Evolutionary conservation across 2,329 filamentous ascomycete species (phyloP).

Genomic region (Pseudogymnoascus sp.): DNA sequence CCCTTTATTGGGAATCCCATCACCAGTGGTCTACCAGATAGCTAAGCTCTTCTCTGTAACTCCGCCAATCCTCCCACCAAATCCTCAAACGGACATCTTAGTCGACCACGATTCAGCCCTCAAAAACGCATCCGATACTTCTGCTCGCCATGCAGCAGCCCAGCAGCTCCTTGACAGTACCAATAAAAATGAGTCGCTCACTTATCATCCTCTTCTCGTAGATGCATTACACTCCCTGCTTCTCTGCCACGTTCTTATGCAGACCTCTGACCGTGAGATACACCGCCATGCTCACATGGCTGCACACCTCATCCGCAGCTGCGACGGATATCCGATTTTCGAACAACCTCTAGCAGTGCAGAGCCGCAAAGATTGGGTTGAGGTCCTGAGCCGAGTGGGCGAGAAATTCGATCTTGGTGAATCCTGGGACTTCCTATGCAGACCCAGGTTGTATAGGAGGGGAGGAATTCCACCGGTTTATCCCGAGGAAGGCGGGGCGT

Average conservation of each 20-base stretch:
- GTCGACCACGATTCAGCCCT: constrained; percentile 8
- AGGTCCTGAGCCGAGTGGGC: constrained; percentile 56
- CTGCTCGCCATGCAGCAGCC: constrained; percentile 23
- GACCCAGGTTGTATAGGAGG: constrained; percentile 29
- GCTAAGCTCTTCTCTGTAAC: constrained; percentile 63
- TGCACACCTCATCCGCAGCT: constrained; percentile 62
- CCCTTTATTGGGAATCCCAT: constrained; percentile 32
- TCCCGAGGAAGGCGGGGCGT: constrained; percentile 17
- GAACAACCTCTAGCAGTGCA: constrained; percentile 57
- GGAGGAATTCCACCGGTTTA: constrained; percentile 23
- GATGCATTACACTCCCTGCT: constrained; percentile 73
- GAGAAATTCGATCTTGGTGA: constrained; percentile 60
- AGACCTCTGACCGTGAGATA: constrained; percentile 70
- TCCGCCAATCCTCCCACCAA: constrained; percentile 59
- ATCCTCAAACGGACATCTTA: constrained; percentile 39
- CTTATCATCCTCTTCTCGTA: constrained; percentile 71
- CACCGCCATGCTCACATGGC: constrained; percentile 76
- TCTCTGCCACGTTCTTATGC: constrained; percentile 68
- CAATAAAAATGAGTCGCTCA: constrained; percentile 54
- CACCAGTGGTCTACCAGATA: constrained; percentile 41
- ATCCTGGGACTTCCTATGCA: constrained; percentile 64
- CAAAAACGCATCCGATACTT: constrained; percentile 25
- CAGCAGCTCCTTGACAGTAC: constrained; percentile 31
- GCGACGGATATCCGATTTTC: constrained; percentile 75
- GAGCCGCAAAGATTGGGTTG: constrained; percentile 70